These are phyloP conservation scores for Suillus subalutaceus DNA, from an alignment of 768 basidiomycete genomes.

Conservation along the genomic window DNA sequence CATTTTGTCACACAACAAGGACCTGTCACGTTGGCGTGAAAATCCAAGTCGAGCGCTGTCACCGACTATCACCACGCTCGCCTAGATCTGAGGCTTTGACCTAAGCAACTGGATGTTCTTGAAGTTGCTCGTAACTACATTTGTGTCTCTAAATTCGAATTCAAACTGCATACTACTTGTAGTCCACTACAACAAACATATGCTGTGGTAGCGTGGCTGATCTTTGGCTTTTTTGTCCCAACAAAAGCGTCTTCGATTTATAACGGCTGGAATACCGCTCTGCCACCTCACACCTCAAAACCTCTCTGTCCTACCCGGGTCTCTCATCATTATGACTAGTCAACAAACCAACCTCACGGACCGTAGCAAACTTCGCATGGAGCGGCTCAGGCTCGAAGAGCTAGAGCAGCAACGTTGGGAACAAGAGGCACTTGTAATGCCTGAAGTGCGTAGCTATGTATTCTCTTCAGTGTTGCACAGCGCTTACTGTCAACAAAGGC, in stretches of 20 bases:
- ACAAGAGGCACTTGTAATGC: conserved; percentile 57
- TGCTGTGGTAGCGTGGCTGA: conserved; percentile 6
- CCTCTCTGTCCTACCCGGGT: not conserved
- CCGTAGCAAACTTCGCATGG: conserved; percentile 51
- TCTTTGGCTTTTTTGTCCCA: conserved; percentile 10
- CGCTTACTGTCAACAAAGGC: conserved; percentile 24
- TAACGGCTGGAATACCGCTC: conserved; percentile 12
- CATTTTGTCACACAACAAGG: conserved; percentile 28
- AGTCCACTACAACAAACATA: conserved; percentile 12
- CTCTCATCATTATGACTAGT: not conserved
- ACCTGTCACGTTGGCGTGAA: conserved; percentile 20
- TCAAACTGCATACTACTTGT: not conserved
- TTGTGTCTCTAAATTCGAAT: conserved; percentile 6
- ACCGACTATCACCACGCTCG: not conserved
- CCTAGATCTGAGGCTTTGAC: not conserved
- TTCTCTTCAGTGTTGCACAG: not conserved
- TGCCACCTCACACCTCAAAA: conserved; percentile 7
- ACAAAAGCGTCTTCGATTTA: conserved; percentile 5
- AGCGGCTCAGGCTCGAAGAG: conserved; percentile 50
- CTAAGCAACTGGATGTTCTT: not conserved
- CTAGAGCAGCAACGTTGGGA: conserved; percentile 57
- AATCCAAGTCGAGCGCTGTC: not conserved
- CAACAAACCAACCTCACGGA: conserved; percentile 31
- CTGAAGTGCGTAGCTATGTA: conserved; percentile 42
- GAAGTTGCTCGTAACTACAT: not conserved